phyloP scores from a whole-genome alignment of 129 eudicot species.

The Solidago caesia region DNA sequence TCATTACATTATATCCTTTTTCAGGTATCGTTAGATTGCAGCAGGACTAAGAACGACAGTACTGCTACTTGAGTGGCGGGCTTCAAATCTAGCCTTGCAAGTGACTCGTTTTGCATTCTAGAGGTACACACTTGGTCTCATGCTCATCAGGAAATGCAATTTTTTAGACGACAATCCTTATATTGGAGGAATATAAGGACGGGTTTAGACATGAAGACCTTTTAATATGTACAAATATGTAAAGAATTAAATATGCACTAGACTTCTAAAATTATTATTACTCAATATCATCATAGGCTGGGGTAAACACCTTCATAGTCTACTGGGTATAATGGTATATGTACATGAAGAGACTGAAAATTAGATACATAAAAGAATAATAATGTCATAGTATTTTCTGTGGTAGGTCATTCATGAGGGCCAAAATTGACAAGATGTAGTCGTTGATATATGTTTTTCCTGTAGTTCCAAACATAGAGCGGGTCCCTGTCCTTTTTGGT shows the following conservation, averaged over 20 bases:
- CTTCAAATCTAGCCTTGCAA: constrained; percentile 97
- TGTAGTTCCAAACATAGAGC: not conserved
- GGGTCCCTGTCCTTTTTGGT: constrained; percentile 17
- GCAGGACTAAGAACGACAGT: constrained; percentile 91
- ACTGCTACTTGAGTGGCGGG: constrained; percentile 90
- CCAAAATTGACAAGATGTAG: not conserved
- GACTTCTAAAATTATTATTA: no score
- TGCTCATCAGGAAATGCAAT: not conserved
- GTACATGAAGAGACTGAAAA: no score
- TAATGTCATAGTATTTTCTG: not conserved
- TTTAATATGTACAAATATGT: no score
- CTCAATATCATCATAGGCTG: no score
- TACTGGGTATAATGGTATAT: no score
- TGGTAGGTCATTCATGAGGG: not conserved
- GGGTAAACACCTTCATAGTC: no score
- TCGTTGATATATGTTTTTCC: not conserved
- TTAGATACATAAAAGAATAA: no score
- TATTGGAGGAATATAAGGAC: not conserved
- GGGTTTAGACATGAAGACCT: not conserved
- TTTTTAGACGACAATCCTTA: not conserved
- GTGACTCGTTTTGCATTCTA: constrained; percentile 76
- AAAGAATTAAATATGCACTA: no score
- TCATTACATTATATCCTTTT: not conserved
- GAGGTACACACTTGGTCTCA: constrained; percentile 46
- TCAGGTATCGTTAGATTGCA: constrained; percentile 84